A percentile compares a stretch with the other conserved stretches of the same genome.
Conservation (phyloP, 2,329 filamentous ascomycete genomes). For the Xylariales sp. region DNA sequence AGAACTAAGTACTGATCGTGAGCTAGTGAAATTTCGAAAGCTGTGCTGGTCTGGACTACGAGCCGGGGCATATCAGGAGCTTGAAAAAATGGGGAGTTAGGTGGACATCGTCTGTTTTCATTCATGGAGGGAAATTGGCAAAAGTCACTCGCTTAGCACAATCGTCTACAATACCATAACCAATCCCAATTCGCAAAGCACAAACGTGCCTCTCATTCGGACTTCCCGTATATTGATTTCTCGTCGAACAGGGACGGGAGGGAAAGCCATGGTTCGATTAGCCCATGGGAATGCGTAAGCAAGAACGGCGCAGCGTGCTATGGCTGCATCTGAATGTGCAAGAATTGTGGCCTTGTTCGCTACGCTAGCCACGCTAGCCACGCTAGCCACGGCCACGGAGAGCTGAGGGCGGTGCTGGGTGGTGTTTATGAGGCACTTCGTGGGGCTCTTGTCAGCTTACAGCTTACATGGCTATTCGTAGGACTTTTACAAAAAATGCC, state of each 20-base stretch:
- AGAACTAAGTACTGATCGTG: not conserved
- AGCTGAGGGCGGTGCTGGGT: not conserved
- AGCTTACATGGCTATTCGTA: not conserved
- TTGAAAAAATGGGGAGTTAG: not conserved
- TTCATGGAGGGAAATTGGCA: not conserved
- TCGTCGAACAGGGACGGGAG: not conserved
- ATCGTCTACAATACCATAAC: not conserved
- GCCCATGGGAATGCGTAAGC: not conserved
- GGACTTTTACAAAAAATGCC: not conserved
- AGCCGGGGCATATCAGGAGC: not conserved
- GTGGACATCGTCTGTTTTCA: not conserved
- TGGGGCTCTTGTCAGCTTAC: constrained; percentile 8
- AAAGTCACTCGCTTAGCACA: constrained; percentile 17
- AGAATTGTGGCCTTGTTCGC: constrained; percentile 3
- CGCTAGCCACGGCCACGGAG: not conserved
- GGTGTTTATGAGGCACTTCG: constrained; percentile 4
- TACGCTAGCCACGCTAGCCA: not conserved
- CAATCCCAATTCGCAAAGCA: not conserved
- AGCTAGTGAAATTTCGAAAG: constrained; percentile 9
- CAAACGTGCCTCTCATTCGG: not conserved
- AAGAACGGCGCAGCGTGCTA: not conserved
- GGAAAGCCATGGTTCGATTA: not conserved
- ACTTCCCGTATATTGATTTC: not conserved
- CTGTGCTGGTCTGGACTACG: constrained; percentile 3
- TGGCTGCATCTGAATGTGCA: constrained; percentile 12